phyloP scores from a whole-genome alignment of 2,329 filamentous ascomycete species.

The Hyphodiscus sp. region DNA sequence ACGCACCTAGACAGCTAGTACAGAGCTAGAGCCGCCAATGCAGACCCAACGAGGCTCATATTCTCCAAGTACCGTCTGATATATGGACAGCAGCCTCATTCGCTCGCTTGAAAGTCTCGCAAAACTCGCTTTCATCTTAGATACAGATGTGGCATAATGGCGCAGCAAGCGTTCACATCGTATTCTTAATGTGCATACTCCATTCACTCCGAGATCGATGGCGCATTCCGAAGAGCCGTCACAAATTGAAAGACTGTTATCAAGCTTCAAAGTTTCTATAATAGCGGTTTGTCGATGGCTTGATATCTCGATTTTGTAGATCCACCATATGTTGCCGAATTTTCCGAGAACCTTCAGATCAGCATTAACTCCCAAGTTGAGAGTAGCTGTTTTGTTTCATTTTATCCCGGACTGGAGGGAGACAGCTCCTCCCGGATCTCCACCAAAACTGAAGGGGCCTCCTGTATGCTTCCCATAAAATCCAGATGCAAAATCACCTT shows the following conservation, averaged over 20 bases:
- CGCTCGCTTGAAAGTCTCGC: no score
- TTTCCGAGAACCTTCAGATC: no score
- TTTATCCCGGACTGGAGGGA: neutral
- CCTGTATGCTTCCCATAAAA: slow-evolving; percentile 34
- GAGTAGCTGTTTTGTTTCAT: no score
- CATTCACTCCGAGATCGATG: neutral
- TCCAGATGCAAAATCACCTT: slow-evolving; percentile 29
- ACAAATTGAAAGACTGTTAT: slow-evolving; percentile 33
- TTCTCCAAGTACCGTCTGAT: neutral
- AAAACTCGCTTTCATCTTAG: neutral
- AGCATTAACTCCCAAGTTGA: no score
- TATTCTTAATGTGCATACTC: neutral
- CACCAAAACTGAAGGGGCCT: slow-evolving; percentile 37
- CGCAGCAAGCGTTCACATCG: neutral
- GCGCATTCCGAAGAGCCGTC: slow-evolving; percentile 36
- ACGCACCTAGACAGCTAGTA: neutral
- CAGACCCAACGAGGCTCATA: neutral
- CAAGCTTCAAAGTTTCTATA: slow-evolving; percentile 34
- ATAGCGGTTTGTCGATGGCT: no score
- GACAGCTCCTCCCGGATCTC: slow-evolving; percentile 33
- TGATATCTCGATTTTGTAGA: no score
- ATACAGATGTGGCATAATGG: neutral
- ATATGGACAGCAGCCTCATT: neutral
- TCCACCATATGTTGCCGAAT: no score
- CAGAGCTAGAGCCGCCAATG: neutral